Conservation (phyloP, 306 rosid species). For the Quercus glauca region DNA sequence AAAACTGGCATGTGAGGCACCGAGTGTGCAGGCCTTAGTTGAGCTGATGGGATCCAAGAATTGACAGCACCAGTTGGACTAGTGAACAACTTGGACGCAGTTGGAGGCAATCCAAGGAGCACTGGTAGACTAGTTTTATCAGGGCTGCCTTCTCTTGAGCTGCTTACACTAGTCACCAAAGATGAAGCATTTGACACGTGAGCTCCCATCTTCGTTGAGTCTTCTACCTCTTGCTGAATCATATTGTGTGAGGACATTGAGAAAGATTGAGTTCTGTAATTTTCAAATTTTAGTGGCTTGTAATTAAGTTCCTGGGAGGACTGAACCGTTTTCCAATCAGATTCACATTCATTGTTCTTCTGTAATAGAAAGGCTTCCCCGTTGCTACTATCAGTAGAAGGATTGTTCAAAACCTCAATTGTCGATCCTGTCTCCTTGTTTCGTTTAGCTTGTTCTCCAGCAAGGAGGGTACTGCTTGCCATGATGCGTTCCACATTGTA, state of each 20-base stretch:
- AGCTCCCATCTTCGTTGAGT: constrained; percentile 40
- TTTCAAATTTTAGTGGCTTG: constrained; percentile 30
- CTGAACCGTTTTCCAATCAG: constrained; percentile 61
- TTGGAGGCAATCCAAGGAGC: constrained; percentile 48
- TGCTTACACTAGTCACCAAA: constrained; percentile 64
- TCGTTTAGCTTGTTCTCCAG: constrained; percentile 66
- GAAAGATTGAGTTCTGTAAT: constrained; percentile 24
- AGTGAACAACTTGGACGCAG: constrained; percentile 43
- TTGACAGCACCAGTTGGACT: constrained; percentile 38
- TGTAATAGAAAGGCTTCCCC: constrained; percentile 35
- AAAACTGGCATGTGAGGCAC: constrained; percentile 74
- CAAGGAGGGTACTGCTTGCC: constrained; percentile 71
- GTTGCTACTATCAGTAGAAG: constrained; percentile 23
- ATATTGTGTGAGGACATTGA: constrained; percentile 32
- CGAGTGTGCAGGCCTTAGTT: constrained; percentile 49
- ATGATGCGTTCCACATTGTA: constrained; percentile 82
- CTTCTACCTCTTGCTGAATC: constrained; percentile 43
- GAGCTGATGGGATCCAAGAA: constrained; percentile 64
- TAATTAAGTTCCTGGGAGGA: constrained; percentile 44
- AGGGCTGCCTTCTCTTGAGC: constrained; percentile 76
- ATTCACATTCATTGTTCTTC: constrained; percentile 42
- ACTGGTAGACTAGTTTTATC: constrained; percentile 49
- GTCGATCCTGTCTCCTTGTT: constrained; percentile 32
- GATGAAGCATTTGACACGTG: constrained; percentile 71
- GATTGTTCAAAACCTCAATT: constrained; percentile 34